Conservation (phyloP, 345 rosid species). For the Ricinus communis region DNA sequence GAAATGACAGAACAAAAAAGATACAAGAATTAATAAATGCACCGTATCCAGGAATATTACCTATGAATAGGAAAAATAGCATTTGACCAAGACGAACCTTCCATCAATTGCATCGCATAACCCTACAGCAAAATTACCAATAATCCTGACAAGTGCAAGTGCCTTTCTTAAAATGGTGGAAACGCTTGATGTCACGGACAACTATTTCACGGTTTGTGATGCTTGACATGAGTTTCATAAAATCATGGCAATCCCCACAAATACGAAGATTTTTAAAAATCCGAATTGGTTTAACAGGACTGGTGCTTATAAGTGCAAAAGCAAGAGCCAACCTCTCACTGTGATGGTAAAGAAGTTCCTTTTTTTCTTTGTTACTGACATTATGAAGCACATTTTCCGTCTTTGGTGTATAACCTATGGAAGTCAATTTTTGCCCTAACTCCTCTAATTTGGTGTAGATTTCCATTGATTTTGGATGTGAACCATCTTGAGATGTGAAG, state of each 20-base stretch:
- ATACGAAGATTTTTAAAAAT: conserved; percentile 28
- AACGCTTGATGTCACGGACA: conserved; percentile 28
- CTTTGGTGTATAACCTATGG: conserved; percentile 16
- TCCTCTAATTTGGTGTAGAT: conserved; percentile 24
- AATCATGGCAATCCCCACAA: conserved; percentile 30
- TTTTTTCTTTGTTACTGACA: conserved; percentile 14
- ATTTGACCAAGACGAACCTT: too few species aligned
- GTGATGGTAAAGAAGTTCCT: conserved; percentile 19
- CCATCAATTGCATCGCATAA: too few species aligned
- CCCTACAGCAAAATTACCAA: conserved; percentile 20
- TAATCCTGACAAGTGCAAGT: conserved; percentile 27
- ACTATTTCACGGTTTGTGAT: conserved; percentile 22
- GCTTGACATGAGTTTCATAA: conserved; percentile 23
- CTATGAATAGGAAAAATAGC: too few species aligned
- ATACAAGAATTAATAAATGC: too few species aligned
- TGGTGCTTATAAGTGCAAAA: conserved; percentile 24
- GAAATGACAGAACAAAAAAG: too few species aligned
- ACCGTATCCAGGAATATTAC: too few species aligned
- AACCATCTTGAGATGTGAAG: conserved; percentile 36
- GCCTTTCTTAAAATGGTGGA: conserved; percentile 29
- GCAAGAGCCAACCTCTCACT: conserved; percentile 33
- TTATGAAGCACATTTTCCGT: conserved; percentile 23
- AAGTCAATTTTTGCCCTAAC: conserved; percentile 17
- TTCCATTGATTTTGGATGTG: conserved; percentile 28
- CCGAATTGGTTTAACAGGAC: conserved; percentile 16